Conservation (phyloP, 768 basidiomycete species). For the Boletus bicolor region DNA sequence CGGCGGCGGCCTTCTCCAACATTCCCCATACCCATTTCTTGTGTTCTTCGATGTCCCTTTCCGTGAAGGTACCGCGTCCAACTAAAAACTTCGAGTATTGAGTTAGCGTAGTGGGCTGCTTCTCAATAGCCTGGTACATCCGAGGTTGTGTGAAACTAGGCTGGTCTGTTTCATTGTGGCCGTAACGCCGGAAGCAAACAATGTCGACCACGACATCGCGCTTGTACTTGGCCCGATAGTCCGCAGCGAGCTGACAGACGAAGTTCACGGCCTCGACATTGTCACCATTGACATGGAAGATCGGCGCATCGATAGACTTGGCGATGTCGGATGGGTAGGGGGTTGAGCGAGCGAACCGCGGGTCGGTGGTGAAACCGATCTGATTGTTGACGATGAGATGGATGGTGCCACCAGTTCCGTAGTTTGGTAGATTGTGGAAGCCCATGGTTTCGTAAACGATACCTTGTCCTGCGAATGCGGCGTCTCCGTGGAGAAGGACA, state of each 20-base stretch:
- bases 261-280: slow-evolving; percentile 98
- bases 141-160: slow-evolving; percentile 97
- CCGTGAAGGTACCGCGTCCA: slow-evolving; percentile 89
- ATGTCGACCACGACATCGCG: slow-evolving; percentile 98
- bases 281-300: slow-evolving; percentile 99
- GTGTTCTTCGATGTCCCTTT: slow-evolving; percentile 96
- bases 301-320: slow-evolving; percentile 96
- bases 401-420: slow-evolving; percentile 97
- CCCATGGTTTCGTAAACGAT: slow-evolving; percentile 99
- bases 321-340: slow-evolving; percentile 98
- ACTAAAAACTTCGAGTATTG: slow-evolving; percentile 90
- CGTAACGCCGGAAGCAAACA: slow-evolving; percentile 97
- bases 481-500: slow-evolving; percentile 95
- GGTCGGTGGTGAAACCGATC: slow-evolving; percentile 98
- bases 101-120: slow-evolving; percentile 87
- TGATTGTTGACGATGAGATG: slow-evolving; percentile 99
- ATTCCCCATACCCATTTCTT: slow-evolving; percentile 99
- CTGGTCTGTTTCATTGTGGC: slow-evolving; percentile 99
- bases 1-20: slow-evolving; percentile 95
- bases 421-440: slow-evolving; percentile 90
- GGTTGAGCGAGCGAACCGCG: slow-evolving; percentile 94
- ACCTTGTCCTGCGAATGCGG: slow-evolving; percentile 97
- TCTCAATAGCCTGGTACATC: slow-evolving; percentile 97
- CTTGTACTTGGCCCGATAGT: slow-evolving; percentile 97
- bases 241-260: slow-evolving; percentile 96